Conservation (phyloP, 805 yeast species). For the Yamadazyma nakazawae region DNA sequence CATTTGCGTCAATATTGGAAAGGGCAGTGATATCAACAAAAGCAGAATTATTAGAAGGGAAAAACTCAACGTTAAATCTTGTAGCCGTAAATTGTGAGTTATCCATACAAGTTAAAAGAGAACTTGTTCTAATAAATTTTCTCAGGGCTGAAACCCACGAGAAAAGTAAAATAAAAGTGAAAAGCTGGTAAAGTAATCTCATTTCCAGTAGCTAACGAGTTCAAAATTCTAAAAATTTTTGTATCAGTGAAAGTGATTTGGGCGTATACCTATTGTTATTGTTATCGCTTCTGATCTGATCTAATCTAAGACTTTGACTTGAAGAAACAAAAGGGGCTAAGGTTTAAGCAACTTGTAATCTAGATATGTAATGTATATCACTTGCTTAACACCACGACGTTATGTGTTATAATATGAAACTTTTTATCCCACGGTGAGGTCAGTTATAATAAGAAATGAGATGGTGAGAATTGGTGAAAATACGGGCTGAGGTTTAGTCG, state of each 20-base stretch:
- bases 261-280: neutral
- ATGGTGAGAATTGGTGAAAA: neutral
- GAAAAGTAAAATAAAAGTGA: neutral
- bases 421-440: neutral
- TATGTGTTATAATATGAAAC: too few species aligned
- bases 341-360: neutral
- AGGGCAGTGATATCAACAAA: constrained; percentile 70
- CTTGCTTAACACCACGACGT: neutral
- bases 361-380: neutral
- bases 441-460: neutral
- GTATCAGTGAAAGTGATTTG: neutral
- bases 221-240: neutral
- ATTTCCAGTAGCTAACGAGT: neutral
- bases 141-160: constrained; percentile 14
- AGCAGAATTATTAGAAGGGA: constrained; percentile 61
- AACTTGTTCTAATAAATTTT: constrained; percentile 47
- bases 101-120: constrained; percentile 89
- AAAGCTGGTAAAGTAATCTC: constrained; percentile 4
- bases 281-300: neutral
- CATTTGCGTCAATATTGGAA: constrained; percentile 71
- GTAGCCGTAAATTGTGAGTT: constrained; percentile 84
- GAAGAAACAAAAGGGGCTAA: neutral
- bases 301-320: neutral
- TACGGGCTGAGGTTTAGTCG: neutral
- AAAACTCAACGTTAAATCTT: constrained; percentile 70